These are phyloP conservation scores for Neofusicoccum kwambonambiense DNA, from an alignment of 2,329 filamentous ascomycete species.

Conservation along the genomic window DNA sequence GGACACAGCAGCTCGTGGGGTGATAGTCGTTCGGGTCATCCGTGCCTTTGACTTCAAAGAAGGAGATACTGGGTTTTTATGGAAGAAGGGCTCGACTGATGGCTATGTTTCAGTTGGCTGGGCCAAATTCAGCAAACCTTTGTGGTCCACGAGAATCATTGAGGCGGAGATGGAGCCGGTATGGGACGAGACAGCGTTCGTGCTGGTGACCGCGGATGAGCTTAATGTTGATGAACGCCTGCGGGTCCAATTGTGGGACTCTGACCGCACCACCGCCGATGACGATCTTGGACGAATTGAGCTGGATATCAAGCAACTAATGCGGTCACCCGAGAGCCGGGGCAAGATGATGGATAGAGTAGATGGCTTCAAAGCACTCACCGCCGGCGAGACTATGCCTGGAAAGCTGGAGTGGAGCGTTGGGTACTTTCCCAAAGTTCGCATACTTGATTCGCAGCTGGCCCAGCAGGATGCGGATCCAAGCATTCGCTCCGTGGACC, in stretches of 20 bases:
- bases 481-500: slow-evolving; percentile 56
- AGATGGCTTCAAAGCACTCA: slow-evolving; percentile 65
- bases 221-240: slow-evolving; percentile 70
- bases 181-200: slow-evolving; percentile 69
- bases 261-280: slow-evolving; percentile 69
- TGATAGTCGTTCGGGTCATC: slow-evolving; percentile 66
- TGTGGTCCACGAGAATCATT: slow-evolving; percentile 66
- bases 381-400: slow-evolving; percentile 66
- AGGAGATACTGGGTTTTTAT: slow-evolving; percentile 63
- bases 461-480: slow-evolving; percentile 60
- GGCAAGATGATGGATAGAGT: slow-evolving; percentile 62
- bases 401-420: slow-evolving; percentile 68
- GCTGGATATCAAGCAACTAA: slow-evolving; percentile 63
- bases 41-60: slow-evolving; percentile 69
- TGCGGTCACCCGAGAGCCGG: slow-evolving; percentile 58
- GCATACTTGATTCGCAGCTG: slow-evolving; percentile 62
- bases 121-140: slow-evolving; percentile 73
- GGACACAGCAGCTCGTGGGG: slow-evolving; percentile 63
- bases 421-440: slow-evolving; percentile 68
- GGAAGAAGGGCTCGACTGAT: slow-evolving; percentile 63
- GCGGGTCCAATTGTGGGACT: slow-evolving; percentile 72
- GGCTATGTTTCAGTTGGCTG: slow-evolving; percentile 71
- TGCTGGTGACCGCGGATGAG: slow-evolving; percentile 70
- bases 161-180: slow-evolving; percentile 63
- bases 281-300: slow-evolving; percentile 74